Evolutionary conservation across 129 eudicot species (phyloP).

Genomic region (Flaveria robusta): DNA sequence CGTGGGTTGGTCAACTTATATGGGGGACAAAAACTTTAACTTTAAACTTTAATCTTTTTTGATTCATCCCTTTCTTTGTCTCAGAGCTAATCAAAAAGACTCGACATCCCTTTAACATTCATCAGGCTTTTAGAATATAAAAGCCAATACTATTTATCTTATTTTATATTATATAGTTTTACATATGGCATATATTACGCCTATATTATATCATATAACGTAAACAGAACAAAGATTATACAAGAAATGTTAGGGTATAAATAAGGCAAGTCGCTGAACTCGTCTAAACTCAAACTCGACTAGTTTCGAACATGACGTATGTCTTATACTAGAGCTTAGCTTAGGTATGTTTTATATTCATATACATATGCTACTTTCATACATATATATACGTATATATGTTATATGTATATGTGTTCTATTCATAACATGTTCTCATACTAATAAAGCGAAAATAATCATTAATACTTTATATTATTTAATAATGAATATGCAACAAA

Average conservation of each 20-base stretch:
- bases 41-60: constrained; percentile 30
- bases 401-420: too few relatives aligned
- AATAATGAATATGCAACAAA: background rate
- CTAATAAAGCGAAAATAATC: background rate
- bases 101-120: background rate
- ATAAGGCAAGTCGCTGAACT: too few relatives aligned
- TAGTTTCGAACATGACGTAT: too few relatives aligned
- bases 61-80: constrained; percentile 32
- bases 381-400: too few relatives aligned
- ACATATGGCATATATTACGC: background rate
- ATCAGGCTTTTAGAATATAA: background rate
- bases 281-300: too few relatives aligned
- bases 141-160: background rate
- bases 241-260: background rate
- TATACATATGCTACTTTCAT: too few relatives aligned
- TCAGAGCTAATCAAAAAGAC: constrained; percentile 19
- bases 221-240: background rate
- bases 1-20: constrained; percentile 32
- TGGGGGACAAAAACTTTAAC: constrained; percentile 21
- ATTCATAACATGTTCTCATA: too few relatives aligned
- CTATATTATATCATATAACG: background rate
- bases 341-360: too few relatives aligned
- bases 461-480: too few relatives aligned
- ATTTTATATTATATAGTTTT: background rate
- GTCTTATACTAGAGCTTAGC: too few relatives aligned